Conservation (phyloP, 345 rosid species). For the Moricandia arvensis region DNA sequence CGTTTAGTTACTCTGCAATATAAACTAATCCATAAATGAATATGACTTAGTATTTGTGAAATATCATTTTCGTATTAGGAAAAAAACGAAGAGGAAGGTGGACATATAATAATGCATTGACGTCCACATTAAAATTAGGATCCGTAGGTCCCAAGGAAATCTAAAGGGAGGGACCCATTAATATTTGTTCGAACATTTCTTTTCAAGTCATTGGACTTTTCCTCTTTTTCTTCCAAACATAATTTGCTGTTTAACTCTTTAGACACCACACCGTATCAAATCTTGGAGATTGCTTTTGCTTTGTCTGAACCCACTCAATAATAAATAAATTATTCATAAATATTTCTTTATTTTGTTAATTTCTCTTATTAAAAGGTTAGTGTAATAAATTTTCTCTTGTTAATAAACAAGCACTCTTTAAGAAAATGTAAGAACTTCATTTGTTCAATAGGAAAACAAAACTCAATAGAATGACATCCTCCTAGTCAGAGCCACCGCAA, state of each 20-base stretch:
- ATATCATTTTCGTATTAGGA: no score
- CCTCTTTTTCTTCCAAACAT: conserved; percentile 33
- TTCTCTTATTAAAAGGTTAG: not conserved
- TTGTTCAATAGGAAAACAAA: not conserved
- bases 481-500: not conserved
- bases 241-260: conserved; percentile 40
- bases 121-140: conserved; percentile 36
- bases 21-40: not conserved
- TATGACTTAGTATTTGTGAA: no score
- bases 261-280: conserved; percentile 51
- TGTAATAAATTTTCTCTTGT: not conserved
- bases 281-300: conserved; percentile 47
- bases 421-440: not conserved
- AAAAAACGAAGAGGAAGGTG: not conserved
- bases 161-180: conserved; percentile 44
- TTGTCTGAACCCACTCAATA: conserved; percentile 37
- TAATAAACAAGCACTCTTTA: not conserved
- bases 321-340: not conserved
- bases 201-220: conserved; percentile 47
- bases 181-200: conserved; percentile 30
- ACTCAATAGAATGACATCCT: not conserved
- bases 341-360: not conserved
- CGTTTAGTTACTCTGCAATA: not conserved
- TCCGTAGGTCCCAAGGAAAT: conserved; percentile 58
- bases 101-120: conserved; percentile 31